These are phyloP conservation scores for Podospora bellae-mahoneyi DNA, from an alignment of 495 filamentous ascomycete genomes.

Conservation along the genomic window DNA sequence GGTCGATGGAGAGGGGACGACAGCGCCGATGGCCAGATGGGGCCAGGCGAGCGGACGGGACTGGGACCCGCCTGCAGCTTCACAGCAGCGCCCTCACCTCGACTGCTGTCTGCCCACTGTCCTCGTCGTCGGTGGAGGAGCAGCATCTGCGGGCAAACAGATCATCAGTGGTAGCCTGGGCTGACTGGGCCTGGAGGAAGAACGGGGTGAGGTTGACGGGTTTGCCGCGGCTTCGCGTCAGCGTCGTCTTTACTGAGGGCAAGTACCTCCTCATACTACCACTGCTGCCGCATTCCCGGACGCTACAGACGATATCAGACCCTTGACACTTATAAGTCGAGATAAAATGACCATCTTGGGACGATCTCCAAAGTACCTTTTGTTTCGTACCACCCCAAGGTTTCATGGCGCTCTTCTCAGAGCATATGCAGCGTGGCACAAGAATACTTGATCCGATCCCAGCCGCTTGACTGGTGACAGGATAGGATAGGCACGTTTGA, in stretches of 20 bases:
- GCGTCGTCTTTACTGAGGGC: no score
- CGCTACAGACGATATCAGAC: constrained; percentile 6
- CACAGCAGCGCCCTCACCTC: constrained; percentile 2
- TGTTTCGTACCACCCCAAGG: constrained; percentile 10
- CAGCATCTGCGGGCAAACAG: background rate
- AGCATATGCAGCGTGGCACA: background rate
- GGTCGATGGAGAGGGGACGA: constrained; percentile 1
- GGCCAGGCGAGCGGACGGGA: constrained; percentile 4
- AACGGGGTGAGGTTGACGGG: no score
- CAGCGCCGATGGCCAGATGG: constrained; percentile 7
- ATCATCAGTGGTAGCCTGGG: background rate
- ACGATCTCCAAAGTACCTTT: constrained; percentile 5
- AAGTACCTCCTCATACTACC: background rate
- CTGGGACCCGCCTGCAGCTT: background rate
- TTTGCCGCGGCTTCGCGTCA: no score
- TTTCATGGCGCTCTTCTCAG: constrained; percentile 4
- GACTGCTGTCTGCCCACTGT: background rate
- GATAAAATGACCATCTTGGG: background rate
- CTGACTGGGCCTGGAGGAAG: background rate
- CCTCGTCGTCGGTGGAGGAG: background rate
- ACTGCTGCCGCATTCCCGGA: constrained; percentile 6
- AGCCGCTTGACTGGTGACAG: constrained; percentile 2
- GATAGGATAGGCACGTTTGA: background rate
- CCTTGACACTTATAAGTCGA: background rate
- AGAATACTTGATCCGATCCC: constrained; percentile 1